Base-by-base conservation (phyloP, 768 basidiomycete species). In the Leccinum uliginosum region DNA sequence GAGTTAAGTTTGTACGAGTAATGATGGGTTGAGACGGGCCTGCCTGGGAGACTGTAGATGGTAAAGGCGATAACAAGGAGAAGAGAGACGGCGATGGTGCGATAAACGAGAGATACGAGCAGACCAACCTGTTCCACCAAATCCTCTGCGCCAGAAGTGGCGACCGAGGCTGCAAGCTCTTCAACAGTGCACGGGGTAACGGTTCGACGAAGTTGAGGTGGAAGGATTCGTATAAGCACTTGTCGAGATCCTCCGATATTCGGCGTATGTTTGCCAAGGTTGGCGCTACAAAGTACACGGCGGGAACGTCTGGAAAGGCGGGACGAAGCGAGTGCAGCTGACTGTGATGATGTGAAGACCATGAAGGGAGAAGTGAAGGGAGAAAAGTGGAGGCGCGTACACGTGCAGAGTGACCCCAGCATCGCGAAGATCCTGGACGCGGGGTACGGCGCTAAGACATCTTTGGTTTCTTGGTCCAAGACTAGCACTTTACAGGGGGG, bases 381-480 rank as follows among this genome's bases (percentile, higher is more conserved):
- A 49, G 47, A 60, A 17, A 27, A 14, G 59, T 30, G 24, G 51
- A 32, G 53, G 26, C 54, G 76, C 92, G 65, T 77, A 98, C 95
- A 98, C 93, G 75, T 99, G 97, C 57, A 99, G 79, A 9, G 97
- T 99, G 43, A 99, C 94, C 32, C 97, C 97, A 50, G 92, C 91
- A 66, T 98, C 96, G 55, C 97, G 83, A 59, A 99, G 79, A 74
- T 98, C 97, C 72, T 98, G 95, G 7, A 99, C 97, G 53, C 95
- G 85, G 61, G 98, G 75, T 19, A 93, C 89, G 1, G 96, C 15
- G 97, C 97, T 35, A 99, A 80, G 21, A 98, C 87, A 70, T 98
- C 97, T 71, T 98, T 97, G 23, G 93, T 96, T 64, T 89, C 83
- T 67, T 97, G 93, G 72, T 99, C 97, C 54, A 99, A 77, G 2